Evolutionary conservation across 108 stramenopile genomes (phyloP).

Genomic region (Seminavis robusta): DNA sequence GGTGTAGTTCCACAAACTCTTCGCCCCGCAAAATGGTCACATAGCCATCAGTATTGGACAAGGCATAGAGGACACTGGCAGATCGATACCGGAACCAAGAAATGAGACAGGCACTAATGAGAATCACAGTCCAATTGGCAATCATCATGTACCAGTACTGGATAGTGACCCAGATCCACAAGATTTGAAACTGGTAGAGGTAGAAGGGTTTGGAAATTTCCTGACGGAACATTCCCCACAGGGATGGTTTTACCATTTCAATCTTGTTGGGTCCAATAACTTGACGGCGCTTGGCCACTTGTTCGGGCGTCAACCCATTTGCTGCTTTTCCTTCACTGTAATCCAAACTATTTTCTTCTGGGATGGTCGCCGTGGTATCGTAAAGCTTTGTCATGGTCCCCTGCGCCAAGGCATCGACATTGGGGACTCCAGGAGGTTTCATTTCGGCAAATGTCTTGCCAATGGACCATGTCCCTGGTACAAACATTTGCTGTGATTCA

Average conservation of each 20-base stretch:
- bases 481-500: not conserved
- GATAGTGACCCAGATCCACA: constrained; percentile 50
- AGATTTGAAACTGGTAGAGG: constrained; percentile 59
- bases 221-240: no score
- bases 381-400: not conserved
- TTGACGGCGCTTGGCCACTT: no score
- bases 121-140: constrained; percentile 24
- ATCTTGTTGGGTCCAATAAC: no score
- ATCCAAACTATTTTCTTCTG: no score
- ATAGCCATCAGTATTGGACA: constrained; percentile 40
- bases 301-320: no score
- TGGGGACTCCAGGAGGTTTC: not conserved
- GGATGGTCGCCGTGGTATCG: not conserved
- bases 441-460: no score
- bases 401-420: constrained; percentile 2
- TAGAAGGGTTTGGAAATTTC: constrained; percentile 65
- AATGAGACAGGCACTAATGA: constrained; percentile 41
- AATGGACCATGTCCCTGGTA: no score
- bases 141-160: constrained; percentile 68
- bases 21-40: constrained; percentile 53
- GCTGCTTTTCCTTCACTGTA: no score
- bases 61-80: constrained; percentile 34
- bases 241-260: no score
- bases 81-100: constrained; percentile 38
- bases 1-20: constrained; percentile 16